Percentiles rank a stretch among this genome's conserved stretches.
phyloP scores from a whole-genome alignment of 495 filamentous ascomycete genomes.

The Penicillium paradoxum region DNA sequence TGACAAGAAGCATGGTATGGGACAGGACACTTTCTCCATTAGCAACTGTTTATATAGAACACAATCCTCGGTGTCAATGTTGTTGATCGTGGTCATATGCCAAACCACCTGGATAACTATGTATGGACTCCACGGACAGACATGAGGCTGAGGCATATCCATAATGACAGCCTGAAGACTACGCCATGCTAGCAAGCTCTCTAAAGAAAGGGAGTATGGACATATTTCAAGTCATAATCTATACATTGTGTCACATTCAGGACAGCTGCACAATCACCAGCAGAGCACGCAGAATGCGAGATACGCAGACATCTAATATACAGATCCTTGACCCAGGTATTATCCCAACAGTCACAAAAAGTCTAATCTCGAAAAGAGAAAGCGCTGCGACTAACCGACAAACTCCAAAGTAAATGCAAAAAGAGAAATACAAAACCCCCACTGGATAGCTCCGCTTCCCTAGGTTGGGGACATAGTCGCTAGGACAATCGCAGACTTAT shows the following conservation, averaged over 20 bases:
- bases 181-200: neutral
- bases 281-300: constrained; percentile 18
- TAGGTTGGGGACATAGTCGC: neutral
- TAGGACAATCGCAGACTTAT: constrained; percentile 19
- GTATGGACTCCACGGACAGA: no score
- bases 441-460: constrained; percentile 5
- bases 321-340: constrained; percentile 32
- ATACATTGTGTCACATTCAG: constrained; percentile 21
- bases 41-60: no score
- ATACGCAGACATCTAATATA: constrained; percentile 39
- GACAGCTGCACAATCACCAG: constrained; percentile 15
- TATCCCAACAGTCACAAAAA: constrained; percentile 34
- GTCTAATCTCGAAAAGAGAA: constrained; percentile 27
- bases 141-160: no score
- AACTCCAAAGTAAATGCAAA: constrained; percentile 46
- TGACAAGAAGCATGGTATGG: no score
- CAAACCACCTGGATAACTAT: no score
- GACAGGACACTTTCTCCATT: no score
- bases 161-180: no score
- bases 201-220: constrained; percentile 9
- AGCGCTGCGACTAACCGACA: constrained; percentile 36
- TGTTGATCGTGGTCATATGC: no score
- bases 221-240: constrained; percentile 26
- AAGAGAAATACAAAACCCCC: constrained; percentile 13
- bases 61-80: no score